phyloP scores from a whole-genome alignment of 169 alveolate species.

The Eimeria zaria region DNA sequence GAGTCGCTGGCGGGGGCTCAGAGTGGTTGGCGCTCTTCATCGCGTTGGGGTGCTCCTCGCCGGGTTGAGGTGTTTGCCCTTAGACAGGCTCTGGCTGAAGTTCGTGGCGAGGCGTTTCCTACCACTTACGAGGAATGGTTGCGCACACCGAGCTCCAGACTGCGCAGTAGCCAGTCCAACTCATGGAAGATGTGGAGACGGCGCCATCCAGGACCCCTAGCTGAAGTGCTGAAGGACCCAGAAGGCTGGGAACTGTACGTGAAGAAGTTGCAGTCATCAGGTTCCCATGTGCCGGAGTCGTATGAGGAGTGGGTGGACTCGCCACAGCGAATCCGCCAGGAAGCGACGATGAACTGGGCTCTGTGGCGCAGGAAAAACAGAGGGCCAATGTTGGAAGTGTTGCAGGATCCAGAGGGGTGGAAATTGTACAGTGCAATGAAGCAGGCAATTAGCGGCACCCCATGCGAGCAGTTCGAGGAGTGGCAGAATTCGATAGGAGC shows the following conservation, averaged over 20 bases:
- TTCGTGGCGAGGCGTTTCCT: slow-evolving; percentile 43
- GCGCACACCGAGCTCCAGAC: slow-evolving; percentile 25
- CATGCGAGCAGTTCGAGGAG: slow-evolving; percentile 58
- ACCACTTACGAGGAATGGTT: slow-evolving; percentile 80
- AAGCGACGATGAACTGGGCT: slow-evolving; percentile 76
- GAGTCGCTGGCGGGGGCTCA: slow-evolving; percentile 46
- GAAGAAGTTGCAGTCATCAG: slow-evolving; percentile 40
- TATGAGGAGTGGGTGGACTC: slow-evolving; percentile 76
- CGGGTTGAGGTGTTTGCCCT: slow-evolving; percentile 32
- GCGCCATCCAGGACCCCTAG: slow-evolving; percentile 75
- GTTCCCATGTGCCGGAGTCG: slow-evolving; percentile 63
- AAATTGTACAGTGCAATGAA: slow-evolving; percentile 74
- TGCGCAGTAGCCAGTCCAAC: slow-evolving; percentile 38
- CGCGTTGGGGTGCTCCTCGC: slow-evolving; percentile 34
- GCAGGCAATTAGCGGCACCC: slow-evolving; percentile 51
- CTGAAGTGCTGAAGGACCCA: slow-evolving; percentile 76
- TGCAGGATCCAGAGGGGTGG: slow-evolving; percentile 83
- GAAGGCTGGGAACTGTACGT: slow-evolving; percentile 77
- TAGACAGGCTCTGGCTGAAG: slow-evolving; percentile 46
- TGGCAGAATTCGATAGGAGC: slow-evolving; percentile 49
- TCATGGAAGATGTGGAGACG: slow-evolving; percentile 74
- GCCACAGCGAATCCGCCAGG: slow-evolving; percentile 66
- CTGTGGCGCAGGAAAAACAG: slow-evolving; percentile 68
- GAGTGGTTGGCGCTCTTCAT: background rate
- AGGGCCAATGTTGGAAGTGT: slow-evolving; percentile 78